Evolutionary conservation across 2,329 filamentous ascomycete genomes (phyloP), one percentile per base, ranked within the genome.

Genomic region (Claviceps africana): DNA sequence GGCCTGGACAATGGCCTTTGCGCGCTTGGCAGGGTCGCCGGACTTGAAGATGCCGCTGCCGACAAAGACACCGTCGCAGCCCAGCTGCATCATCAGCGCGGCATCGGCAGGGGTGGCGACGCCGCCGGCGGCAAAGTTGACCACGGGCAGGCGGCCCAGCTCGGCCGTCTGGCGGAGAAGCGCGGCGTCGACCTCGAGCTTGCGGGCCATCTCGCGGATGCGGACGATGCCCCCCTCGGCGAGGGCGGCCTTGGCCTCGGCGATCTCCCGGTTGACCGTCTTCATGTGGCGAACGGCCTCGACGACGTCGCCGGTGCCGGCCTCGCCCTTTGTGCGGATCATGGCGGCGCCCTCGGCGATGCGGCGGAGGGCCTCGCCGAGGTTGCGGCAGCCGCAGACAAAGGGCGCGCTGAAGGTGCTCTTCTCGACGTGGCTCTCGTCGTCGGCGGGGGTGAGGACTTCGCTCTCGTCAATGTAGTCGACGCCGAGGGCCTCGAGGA

Each of bases 401-500:
- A 97, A 98, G 50, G 93, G 93, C 21, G 85, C 83, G 64, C 78
- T 80, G 76, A 87, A 97, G 57, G 70, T 70, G 67, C 80, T 75
- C 78, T 98, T 98, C 69, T 90, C 86, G 55, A 98, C 89, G 73
- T 98, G 93, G 77, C 86, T 85, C 59, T 81, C 75, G 64, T 90
- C 81, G 68, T 98, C 93, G 58, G 93, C 93, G 1, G 91, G 91
- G 5, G 93, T 98, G 51, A 98, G 81, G 51, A 98, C 93, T 79
- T 98, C 93, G 69, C 85, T 90, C 74, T 98, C 93, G 71, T 98
- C 90, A 61, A 98, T 93, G 75, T 95, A 98, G 75, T 98, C 93
- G 62, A 97, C 86, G 56, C 88, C 90, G 51, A 97, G 83, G 53
- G 88, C 82, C 77, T 97, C 87, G 64, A 98, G 86, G 72, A 98